Evolutionary conservation across 1,284 basidiomycete genomes (phyloP).

Genomic region (Takashimella koratensis): DNA sequence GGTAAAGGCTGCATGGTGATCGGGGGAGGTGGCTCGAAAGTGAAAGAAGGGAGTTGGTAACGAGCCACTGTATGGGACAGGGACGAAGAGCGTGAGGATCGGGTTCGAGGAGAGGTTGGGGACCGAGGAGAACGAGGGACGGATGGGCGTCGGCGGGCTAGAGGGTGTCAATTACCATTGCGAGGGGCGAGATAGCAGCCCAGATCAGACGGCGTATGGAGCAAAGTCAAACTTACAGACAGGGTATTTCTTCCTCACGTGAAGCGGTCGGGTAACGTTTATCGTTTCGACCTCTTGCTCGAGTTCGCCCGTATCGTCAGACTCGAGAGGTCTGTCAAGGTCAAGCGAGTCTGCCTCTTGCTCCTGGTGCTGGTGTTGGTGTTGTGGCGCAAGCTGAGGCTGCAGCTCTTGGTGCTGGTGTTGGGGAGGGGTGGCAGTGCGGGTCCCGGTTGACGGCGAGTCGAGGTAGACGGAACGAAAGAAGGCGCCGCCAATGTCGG

Average conservation of each 20-base stretch:
- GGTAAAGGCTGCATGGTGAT: background rate
- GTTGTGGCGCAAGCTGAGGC: too few relatives aligned
- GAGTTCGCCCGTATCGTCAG: background rate
- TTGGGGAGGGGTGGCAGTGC: too few relatives aligned
- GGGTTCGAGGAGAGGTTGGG: background rate
- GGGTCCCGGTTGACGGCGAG: slow-evolving; percentile 2
- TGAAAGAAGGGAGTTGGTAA: background rate
- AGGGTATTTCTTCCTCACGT: slow-evolving; percentile 22
- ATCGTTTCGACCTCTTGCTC: background rate
- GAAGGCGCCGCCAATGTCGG: slow-evolving; percentile 5
- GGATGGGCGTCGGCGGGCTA: slow-evolving; percentile 14
- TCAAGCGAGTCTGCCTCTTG: too few relatives aligned
- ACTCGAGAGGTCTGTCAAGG: too few relatives aligned
- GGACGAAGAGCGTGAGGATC: background rate
- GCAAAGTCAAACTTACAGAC: background rate
- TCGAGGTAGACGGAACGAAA: slow-evolving; percentile 19
- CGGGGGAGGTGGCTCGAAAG: background rate
- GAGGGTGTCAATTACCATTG: background rate
- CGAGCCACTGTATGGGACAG: background rate
- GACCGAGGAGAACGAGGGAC: slow-evolving; percentile 21
- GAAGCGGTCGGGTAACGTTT: slow-evolving; percentile 22
- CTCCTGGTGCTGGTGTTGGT: too few relatives aligned
- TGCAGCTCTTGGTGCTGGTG: too few relatives aligned
- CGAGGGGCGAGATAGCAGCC: too few relatives aligned
- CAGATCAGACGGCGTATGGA: too few relatives aligned